Evolutionary conservation across 2,329 filamentous ascomycete species (phyloP), one percentile per base, ranked within the genome.

Genomic region (Sporothrix brunneoviolacea): DNA sequence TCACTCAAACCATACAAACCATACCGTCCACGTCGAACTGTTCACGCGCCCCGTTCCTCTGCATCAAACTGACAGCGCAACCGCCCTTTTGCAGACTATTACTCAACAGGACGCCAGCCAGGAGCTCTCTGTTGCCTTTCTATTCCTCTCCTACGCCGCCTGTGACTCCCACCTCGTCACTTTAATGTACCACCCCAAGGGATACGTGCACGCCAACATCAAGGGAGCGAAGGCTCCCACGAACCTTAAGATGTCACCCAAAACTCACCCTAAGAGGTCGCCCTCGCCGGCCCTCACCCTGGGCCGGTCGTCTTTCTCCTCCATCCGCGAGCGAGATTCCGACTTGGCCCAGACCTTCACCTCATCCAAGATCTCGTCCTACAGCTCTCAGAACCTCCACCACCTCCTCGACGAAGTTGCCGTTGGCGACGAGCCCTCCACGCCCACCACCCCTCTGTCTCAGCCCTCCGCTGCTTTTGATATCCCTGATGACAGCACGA

Each of bases 311-410:
- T 82, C 79, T 52, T 82, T 82, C 66, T 82, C 79, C 27, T 82
- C 79, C 40, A 77, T 82, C 53, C 72, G 79, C 54, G 79, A 82
- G 68, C 75, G 76, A 62, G 76, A 80, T 60, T 71, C 73, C 58
- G 74, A 76, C 54, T 65, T 82, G 27, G 74, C 77, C 50, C 81
- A 84, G 68, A 77, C 76, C 50, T 84, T 84, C 57, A 83, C 79
- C 44, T 74, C 74, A 48, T 77, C 77, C 61, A 83, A 82, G 64
- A 67, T 82, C 54, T 83, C 80, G 32, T 79, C 76, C 50, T 82
- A 81, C 60, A 70, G 30, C 42, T 27, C 48, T 3, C 48, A 40
- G 8, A 45, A 40, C 43, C 43, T 45, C 13, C 42, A 49, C n/a
- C 39, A 36, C 3, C 39, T 47, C 68, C 51, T 63, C 64, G 65